Base-by-base conservation (phyloP, 352 stramenopile genomes). In the Plasmopara muralis region DNA sequence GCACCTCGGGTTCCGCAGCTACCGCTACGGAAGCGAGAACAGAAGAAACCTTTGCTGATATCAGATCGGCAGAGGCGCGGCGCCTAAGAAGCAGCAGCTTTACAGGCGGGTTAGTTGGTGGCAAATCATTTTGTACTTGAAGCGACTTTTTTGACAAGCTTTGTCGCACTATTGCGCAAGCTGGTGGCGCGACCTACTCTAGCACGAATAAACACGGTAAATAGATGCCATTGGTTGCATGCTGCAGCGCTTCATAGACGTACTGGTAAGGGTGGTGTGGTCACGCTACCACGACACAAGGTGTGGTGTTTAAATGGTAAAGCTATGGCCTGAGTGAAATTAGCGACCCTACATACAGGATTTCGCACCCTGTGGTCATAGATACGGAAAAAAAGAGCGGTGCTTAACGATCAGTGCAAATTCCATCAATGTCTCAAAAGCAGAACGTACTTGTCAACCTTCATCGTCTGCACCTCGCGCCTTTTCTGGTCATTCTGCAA, bases 11-110 rank as follows among this genome's bases (percentile, higher is more conserved):
- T 7, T 47, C 25, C 20, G 20, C 47, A 58, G 41, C 53, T 66
- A 52, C 28, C 13, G 33, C 16, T 28, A 53, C 48, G 18, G 51
- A 4, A 37, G 28, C 15, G 35, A 38, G 38, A n/a, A 44, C 16
- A 53, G 62, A 58, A 59, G 57, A 60, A 49, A 59, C 51, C 20
- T 49, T 37, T 1, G 35, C 5, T 2, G 34, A 29, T 14, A 29
- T 4, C 28, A 47, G 34, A 31, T 71, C 62, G 16, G 31, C 41
- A 10, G 62, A 62, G 0, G 61, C 55, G 28, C 77, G 68, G 2
- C 73, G 62, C 9, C 75, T 71, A 40, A 75, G 64, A 29, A 85
- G 66, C 40, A 87, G 55, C 57, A 87, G 55, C 59, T 85, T 89
- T 35, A 82, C 70, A 0, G 75, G 75, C 7, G 78, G 75, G 30